These are phyloP conservation scores for Collybiopsis confluens DNA, from an alignment of 768 basidiomycete species.

Conservation along the genomic window DNA sequence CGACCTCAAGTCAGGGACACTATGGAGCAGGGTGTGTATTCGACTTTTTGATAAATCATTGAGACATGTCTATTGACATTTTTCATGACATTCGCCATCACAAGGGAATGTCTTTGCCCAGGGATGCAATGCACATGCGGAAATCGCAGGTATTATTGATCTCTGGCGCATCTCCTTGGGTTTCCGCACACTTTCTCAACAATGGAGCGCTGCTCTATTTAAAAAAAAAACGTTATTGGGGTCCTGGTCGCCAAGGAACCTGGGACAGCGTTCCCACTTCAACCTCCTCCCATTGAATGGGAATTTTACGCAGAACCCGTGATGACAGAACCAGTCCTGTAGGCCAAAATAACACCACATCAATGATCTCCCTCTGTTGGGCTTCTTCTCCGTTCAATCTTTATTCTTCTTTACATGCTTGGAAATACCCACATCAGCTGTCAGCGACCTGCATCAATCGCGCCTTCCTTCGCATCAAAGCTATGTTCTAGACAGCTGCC, in stretches of 20 bases:
- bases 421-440: background rate
- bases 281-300: conserved; percentile 1
- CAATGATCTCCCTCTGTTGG: conserved; percentile 3
- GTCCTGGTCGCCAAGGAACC: conserved; percentile 1
- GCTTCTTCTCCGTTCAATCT: background rate
- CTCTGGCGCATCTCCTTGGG: background rate
- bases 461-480: background rate
- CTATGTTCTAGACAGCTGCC: background rate
- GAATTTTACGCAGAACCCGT: background rate
- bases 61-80: conserved; percentile 1
- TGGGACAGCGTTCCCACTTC: background rate
- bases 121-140: conserved; percentile 10
- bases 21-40: conserved; percentile 6
- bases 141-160: conserved; percentile 7
- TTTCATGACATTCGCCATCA: background rate
- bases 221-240: background rate
- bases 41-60: background rate
- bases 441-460: background rate
- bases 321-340: background rate
- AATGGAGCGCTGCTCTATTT: background rate
- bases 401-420: conserved; percentile 6
- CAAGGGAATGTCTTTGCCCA: conserved; percentile 7
- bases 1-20: conserved; percentile 6
- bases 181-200: no score
- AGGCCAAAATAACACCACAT: conserved; percentile 3